phyloP scores from a whole-genome alignment of 306 rosid species.

The Prunus padus region DNA sequence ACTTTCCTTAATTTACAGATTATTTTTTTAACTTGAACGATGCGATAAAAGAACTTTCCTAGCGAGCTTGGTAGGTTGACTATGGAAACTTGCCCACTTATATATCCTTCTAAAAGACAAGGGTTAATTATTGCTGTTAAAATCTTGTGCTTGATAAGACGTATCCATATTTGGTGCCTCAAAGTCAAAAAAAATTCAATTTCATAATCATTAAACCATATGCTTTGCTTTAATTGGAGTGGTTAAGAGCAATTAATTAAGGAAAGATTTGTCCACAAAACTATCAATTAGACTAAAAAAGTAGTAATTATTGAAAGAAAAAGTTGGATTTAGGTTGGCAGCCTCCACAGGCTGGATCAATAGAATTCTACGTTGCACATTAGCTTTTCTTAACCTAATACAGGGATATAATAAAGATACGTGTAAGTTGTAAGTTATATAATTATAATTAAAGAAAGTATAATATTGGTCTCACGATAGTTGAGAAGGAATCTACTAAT shows the following conservation, averaged over 20 bases:
- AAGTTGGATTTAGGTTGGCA: constrained; percentile 21
- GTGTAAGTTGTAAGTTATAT: constrained; percentile 2
- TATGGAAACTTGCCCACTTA: too few species aligned
- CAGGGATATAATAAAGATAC: neutral
- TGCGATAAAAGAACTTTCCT: too few species aligned
- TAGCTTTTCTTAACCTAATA: constrained; percentile 10
- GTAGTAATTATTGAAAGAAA: constrained; percentile 14
- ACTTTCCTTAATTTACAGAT: too few species aligned
- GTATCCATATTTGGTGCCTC: neutral
- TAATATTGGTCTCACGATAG: neutral
- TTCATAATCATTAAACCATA: neutral
- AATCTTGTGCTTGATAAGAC: neutral
- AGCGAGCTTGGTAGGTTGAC: too few species aligned
- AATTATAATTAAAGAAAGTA: neutral
- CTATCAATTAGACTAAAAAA: neutral
- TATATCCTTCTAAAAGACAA: neutral
- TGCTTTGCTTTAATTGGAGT: neutral
- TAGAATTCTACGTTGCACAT: neutral
- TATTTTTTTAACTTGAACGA: too few species aligned
- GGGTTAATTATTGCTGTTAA: neutral
- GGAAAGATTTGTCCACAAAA: neutral
- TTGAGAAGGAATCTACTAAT: too few species aligned
- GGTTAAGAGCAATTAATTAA: neutral
- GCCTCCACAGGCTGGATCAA: neutral
- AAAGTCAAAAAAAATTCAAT: constrained; percentile 11